Evolutionary conservation across 2,329 filamentous ascomycete species (phyloP), one percentile per base, ranked within the genome.

Genomic region (Clathrospora elynae): DNA sequence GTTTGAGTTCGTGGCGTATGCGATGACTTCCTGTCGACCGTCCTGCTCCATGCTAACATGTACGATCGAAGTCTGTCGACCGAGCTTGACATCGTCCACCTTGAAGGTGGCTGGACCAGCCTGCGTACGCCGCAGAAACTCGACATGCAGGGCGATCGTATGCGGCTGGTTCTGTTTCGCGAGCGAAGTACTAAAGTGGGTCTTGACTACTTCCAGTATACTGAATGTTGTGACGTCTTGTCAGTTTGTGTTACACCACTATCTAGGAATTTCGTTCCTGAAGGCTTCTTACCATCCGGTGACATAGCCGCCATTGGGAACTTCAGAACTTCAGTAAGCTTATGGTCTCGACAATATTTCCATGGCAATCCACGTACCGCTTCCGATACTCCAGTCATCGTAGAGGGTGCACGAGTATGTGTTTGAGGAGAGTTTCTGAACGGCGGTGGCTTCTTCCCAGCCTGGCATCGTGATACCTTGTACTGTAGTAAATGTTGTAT

Each of bases 231-330:
- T 10, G 29, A 25, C 5, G 20, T 17, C 13, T 18, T 38, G 19
- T 46, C 16, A 46, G 43, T 12, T 10, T 9, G 11, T 17, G 31
- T 36, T 13, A 12, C 12, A 10, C n/a, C 12, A 34, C 6, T 8
- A 14, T 17, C 10, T n/a, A 14, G n/a, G n/a, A n/a, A n/a, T n/a
- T n/a, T 10, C 11, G 8, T 17, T 7, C 13, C 28, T n/a, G n/a
- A 17, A 32, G 26, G 20, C 11, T 24, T 12, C 38, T 42, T 28
- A 46, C 43, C 43, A 75, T 0, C 82, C 77, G 7, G 84, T 84
- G 11, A 87, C 80, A 57, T 85, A 86, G 44, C 86, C 86, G 37
- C 86, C 86, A 65, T 89, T 84, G 5, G 85, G 85, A 9, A 88
- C 86, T 85, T 59, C 23, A 31, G 38, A 2, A 26, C 19, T 6